Base-by-base conservation (phyloP, 2,329 filamentous ascomycete genomes). In the Colletotrichum navitas region DNA sequence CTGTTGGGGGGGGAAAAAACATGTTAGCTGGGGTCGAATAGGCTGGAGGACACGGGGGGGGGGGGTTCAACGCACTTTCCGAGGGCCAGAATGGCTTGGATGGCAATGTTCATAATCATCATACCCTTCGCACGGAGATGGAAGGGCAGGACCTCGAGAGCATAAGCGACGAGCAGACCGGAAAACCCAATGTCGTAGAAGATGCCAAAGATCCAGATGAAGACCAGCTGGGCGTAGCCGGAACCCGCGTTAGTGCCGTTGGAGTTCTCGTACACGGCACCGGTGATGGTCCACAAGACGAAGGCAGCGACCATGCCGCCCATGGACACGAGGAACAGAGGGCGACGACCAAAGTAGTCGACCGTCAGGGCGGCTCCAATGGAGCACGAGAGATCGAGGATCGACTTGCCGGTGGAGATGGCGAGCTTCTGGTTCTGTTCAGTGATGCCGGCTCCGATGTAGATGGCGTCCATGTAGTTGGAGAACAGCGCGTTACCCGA, bases 401-500 rank as follows among this genome's bases (percentile, higher is more conserved):
- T 86, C 11, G 85, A 90, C 78, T 89, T 88, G 74, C 90, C 87
- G 68, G 87, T 88, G 24, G 83, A 82, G 62, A 85, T 84, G 71
- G 82, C 87, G 32, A 89, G 85, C 80, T 89, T 89, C 79, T 86
- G 84, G 76, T 86, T 85, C 77, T 88, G 83, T 56, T 85, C 81
- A 1, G 76, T 87, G 76, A 92, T 91, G 55, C 90, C 90, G 61
- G 89, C 89, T 60, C 86, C 86, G 51, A 85, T 81, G 80, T 91
- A 91, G 74, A 92, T 85, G 68, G 86, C 83, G 71, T 89, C 87
- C 76, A 90, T 89, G 78, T 92, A 92, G 81, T 92, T 92, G 73
- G 86, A 89, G 77, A 92, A 89, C 1, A 92, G 81, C 24, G 88
- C 90, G 77, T 92, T 92, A 55, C 91, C 90, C 63, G 87, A 89